Conservation (phyloP, 306 rosid species). For the Inga leiocalycina region DNA sequence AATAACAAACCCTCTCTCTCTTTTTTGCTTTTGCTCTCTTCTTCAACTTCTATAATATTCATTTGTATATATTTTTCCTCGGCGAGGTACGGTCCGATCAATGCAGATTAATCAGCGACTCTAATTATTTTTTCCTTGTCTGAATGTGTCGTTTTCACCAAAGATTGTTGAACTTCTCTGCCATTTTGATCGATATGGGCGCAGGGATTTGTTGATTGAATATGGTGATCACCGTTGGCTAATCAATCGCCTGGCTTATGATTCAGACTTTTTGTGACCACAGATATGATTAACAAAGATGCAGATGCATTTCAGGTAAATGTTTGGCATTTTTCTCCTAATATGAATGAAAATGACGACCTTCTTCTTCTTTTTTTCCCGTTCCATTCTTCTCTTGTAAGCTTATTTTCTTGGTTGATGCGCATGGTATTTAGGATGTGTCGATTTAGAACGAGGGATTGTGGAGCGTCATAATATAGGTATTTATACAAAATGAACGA, state of each 20-base stretch:
- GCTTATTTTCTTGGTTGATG: neutral
- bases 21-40: neutral
- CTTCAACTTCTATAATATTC: neutral
- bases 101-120: neutral
- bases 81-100: conserved; percentile 31
- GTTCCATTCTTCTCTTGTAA: neutral
- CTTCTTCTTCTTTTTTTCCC: neutral
- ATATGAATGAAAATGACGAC: neutral
- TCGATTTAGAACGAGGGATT: conserved; percentile 22
- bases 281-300: conserved; percentile 70
- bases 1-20: neutral
- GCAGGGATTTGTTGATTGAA: conserved; percentile 39
- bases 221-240: conserved; percentile 45
- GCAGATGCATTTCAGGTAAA: conserved; percentile 66
- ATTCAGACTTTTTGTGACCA: conserved; percentile 63
- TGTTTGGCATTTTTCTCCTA: neutral
- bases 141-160: neutral
- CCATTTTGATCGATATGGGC: conserved; percentile 37
- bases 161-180: conserved; percentile 36
- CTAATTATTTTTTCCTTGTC: neutral
- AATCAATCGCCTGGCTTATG: conserved; percentile 34
- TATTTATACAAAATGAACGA: neutral
- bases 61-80: neutral
- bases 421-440: neutral
- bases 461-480: neutral